Evolutionary conservation across 306 rosid genomes (phyloP).

Genomic region (Alnus rubra): DNA sequence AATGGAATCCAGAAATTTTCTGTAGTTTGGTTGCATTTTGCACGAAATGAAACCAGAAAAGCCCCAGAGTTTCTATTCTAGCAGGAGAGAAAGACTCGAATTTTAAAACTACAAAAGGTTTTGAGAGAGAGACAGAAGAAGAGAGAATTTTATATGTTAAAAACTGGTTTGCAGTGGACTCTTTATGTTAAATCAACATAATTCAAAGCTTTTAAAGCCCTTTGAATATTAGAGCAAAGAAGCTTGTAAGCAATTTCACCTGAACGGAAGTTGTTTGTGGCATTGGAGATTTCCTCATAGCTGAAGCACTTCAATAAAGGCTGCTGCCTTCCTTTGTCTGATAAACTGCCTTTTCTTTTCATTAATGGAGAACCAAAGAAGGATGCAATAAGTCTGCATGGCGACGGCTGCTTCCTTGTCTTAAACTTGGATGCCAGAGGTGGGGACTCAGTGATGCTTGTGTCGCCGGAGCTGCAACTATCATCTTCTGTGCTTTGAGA

Average conservation of each 20-base stretch:
- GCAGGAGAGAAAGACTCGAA: too few species aligned
- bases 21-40: too few species aligned
- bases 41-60: too few species aligned
- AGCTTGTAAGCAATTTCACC: constrained; percentile 39
- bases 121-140: too few species aligned
- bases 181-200: neutral
- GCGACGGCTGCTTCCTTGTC: constrained; percentile 46
- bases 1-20: too few species aligned
- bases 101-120: too few species aligned
- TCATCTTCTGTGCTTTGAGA: constrained; percentile 81
- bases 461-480: constrained; percentile 57
- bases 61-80: too few species aligned
- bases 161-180: too few species aligned
- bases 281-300: constrained; percentile 60
- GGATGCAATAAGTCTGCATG: constrained; percentile 57
- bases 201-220: neutral
- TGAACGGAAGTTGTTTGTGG: constrained; percentile 72
- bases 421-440: constrained; percentile 33
- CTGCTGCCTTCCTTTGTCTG: constrained; percentile 41
- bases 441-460: constrained; percentile 49
- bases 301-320: constrained; percentile 81
- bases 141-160: too few species aligned
- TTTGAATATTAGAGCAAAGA: neutral
- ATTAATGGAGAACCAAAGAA: constrained; percentile 72
- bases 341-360: constrained; percentile 37